Conservation (phyloP, 495 filamentous ascomycete genomes). For the Staphylotrichum tortipilum region DNA sequence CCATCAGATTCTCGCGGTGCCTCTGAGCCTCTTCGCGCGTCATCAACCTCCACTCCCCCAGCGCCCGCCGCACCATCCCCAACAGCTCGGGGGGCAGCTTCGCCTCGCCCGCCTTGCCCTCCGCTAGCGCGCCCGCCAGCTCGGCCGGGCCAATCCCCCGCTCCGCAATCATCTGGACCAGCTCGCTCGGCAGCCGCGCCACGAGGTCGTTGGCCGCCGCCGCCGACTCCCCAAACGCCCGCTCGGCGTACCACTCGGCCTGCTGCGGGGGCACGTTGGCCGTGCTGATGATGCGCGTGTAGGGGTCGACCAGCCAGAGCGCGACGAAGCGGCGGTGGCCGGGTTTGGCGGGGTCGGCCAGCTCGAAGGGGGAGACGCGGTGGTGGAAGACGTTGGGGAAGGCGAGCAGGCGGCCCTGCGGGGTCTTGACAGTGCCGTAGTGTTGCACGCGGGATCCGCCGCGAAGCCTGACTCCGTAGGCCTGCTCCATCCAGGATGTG, state of each 20-base stretch:
- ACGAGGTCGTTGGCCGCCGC: neutral
- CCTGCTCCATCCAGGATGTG: no score
- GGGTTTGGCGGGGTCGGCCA: slow-evolving; percentile 39
- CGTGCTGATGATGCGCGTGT: slow-evolving; percentile 41
- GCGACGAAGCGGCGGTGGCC: slow-evolving; percentile 50
- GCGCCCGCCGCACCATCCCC: slow-evolving; percentile 26
- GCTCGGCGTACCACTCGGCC: slow-evolving; percentile 33
- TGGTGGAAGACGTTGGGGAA: slow-evolving; percentile 46
- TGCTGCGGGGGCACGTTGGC: slow-evolving; percentile 51
- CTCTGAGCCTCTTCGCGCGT: slow-evolving; percentile 36
- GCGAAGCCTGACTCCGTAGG: slow-evolving; percentile 17
- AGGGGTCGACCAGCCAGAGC: slow-evolving; percentile 50
- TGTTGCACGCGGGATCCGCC: slow-evolving; percentile 18
- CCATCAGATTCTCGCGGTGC: slow-evolving; percentile 41
- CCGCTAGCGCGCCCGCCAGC: slow-evolving; percentile 9
- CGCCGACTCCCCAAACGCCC: slow-evolving; percentile 8
- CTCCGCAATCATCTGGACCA: slow-evolving; percentile 30
- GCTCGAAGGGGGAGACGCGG: slow-evolving; percentile 40
- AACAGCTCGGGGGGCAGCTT: slow-evolving; percentile 34
- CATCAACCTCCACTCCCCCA: no score
- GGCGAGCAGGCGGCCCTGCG: slow-evolving; percentile 29
- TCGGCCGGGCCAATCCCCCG: slow-evolving; percentile 13
- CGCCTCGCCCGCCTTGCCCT: neutral
- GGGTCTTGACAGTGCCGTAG: slow-evolving; percentile 27
- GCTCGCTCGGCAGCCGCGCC: slow-evolving; percentile 21